phyloP scores from a whole-genome alignment of 495 filamentous ascomycete species.

The Articulospora tetracladia region DNA sequence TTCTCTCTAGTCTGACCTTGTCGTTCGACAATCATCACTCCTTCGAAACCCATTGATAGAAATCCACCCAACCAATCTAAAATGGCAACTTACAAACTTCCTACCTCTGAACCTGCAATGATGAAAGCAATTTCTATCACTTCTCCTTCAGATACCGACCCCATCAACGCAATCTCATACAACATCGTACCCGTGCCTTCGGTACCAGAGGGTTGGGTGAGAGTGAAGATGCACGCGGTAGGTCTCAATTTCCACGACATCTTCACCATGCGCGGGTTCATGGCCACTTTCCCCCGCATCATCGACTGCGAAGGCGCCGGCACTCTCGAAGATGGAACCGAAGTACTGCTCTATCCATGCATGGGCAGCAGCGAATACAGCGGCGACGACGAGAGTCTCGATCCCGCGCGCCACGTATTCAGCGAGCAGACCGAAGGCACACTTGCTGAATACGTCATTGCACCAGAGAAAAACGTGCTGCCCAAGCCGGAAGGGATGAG shows the following conservation, averaged over 20 bases:
- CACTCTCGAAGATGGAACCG: conserved; percentile 24
- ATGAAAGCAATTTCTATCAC: conserved; percentile 25
- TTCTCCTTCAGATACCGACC: conserved; percentile 15
- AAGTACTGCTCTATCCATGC: conserved; percentile 15
- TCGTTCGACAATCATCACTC: no score
- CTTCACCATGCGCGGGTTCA: conserved; percentile 22
- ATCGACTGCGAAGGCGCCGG: conserved; percentile 28
- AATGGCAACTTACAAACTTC: no score
- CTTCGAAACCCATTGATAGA: no score
- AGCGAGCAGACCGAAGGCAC: conserved; percentile 24
- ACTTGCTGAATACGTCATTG: conserved; percentile 27
- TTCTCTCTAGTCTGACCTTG: no score
- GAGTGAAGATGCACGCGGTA: conserved; percentile 23
- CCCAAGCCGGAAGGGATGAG: conserved; percentile 6
- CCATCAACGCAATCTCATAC: conserved; percentile 20
- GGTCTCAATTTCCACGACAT: conserved; percentile 28
- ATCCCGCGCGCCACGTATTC: conserved; percentile 27
- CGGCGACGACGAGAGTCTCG: conserved; percentile 24
- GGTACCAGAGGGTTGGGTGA: conserved; percentile 22
- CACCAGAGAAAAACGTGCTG: conserved; percentile 5
- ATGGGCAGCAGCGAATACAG: conserved; percentile 24
- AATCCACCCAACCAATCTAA: no score
- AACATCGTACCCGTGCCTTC: conserved; percentile 3
- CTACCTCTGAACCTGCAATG: conserved; percentile 7
- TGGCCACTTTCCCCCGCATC: conserved; percentile 25